These are phyloP conservation scores for Pulveroboletus sp. DNA, from an alignment of 768 basidiomycete species.

Conservation along the genomic window DNA sequence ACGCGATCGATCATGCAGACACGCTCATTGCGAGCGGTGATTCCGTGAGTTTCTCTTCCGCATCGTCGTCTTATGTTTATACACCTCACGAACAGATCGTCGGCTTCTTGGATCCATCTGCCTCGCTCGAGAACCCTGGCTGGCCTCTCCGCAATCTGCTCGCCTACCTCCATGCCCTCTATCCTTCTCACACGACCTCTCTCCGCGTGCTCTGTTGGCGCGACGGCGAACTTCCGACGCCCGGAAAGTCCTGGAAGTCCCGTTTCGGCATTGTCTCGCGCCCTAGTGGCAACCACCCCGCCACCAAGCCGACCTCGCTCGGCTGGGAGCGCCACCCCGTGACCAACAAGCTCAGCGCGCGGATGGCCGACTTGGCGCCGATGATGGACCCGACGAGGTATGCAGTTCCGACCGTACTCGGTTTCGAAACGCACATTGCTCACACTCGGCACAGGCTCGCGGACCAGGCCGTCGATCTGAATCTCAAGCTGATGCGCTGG, in stretches of 20 bases:
- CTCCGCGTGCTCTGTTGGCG: slow-evolving; percentile 77
- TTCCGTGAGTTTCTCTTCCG: slow-evolving; percentile 35
- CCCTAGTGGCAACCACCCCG: slow-evolving; percentile 14
- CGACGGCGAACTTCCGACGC: slow-evolving; percentile 48
- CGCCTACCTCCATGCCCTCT: slow-evolving; percentile 64
- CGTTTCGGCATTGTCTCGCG: slow-evolving; percentile 50
- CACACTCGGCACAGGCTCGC: slow-evolving; percentile 60
- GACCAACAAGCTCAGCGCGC: slow-evolving; percentile 79
- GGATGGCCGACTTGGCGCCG: slow-evolving; percentile 85
- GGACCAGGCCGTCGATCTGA: slow-evolving; percentile 95
- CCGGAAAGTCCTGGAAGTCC: slow-evolving; percentile 52
- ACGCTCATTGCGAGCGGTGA: slow-evolving; percentile 51
- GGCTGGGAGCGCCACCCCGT: slow-evolving; percentile 93
- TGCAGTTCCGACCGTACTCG: neutral
- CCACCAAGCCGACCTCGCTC: slow-evolving; percentile 56
- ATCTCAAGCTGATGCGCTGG: slow-evolving; percentile 98
- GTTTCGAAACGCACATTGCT: neutral
- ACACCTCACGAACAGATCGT: slow-evolving; percentile 38
- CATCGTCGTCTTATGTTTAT: slow-evolving; percentile 15
- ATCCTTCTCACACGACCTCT: slow-evolving; percentile 44
- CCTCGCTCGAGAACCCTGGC: slow-evolving; percentile 67
- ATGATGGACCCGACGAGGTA: slow-evolving; percentile 94
- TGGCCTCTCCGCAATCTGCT: slow-evolving; percentile 95
- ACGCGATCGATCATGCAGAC: slow-evolving; percentile 53
- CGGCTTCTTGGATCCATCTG: slow-evolving; percentile 83